Base-by-base conservation (phyloP, 108 stramenopile species). In the Cyclostephanos tholiformis region DNA sequence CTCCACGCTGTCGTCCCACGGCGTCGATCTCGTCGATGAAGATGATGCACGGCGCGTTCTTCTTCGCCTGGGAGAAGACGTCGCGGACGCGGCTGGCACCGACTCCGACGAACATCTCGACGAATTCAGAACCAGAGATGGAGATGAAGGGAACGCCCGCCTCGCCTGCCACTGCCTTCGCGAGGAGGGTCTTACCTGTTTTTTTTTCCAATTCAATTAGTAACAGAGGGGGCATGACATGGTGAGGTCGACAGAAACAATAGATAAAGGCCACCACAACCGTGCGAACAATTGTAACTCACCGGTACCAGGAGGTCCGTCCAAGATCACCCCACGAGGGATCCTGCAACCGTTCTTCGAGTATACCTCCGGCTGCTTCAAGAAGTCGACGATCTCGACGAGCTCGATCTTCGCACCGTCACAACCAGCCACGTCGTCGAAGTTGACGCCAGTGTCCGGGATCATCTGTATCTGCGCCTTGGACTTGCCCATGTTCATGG, bases 1-100 rank as follows among this genome's bases (percentile, higher is more conserved):
- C 94, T 65, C 97, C 95, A 57, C 96, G 90, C 77, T 95, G 92
- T 29, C 94, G 76, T 60, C 96, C 97, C 32, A 97, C 91, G 38
- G 95, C 96, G 80, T 98, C 98, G 67, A 99, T 97, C 86, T 99
- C 98, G 77, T 97, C 98, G 71, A 99, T 90, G 83, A 99, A 99
- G 61, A 99, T 93, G 65, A 99, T 98, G 83, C 97, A 97, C 0
- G 98, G 98, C 25, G 93, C 79, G 44, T 95, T 90, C 78, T 92
- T 92, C 86, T 96, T 96, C 27, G 98, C 98, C 58, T 92, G 96
- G 17, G 75, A 88, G 79, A 97, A 99, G 46, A 99, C 85, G 50
- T 97, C 97, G 60, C 98, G 87, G 29, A 99, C 97, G 53, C 98
- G 91, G 19, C 89, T 88, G 6, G 98, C 98, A 69, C 98, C 98